Conservation (phyloP, 345 rosid genomes). For the Iberis pinnata region DNA sequence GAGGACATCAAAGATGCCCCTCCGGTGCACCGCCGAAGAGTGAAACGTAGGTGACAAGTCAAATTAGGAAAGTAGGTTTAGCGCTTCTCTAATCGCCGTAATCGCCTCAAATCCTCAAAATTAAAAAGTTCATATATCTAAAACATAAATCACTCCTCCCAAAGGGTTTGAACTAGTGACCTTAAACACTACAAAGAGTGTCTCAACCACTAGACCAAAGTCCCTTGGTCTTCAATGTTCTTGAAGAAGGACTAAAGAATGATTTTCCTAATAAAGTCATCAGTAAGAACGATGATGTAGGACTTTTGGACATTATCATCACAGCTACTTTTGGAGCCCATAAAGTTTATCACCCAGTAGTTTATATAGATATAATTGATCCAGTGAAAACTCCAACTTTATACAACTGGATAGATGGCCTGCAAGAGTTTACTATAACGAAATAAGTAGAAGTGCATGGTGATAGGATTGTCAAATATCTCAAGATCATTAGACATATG, state of each 20-base stretch:
- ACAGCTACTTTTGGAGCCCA: conserved; percentile 21
- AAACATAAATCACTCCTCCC: no score
- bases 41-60: no score
- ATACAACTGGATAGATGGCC: conserved; percentile 23
- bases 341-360: conserved; percentile 22
- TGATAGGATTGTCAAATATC: conserved; percentile 18
- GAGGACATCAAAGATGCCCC: no score
- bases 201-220: no score
- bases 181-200: no score
- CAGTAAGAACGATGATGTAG: conserved; percentile 17
- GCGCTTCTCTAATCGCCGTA: no score
- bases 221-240: conserved; percentile 23
- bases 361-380: conserved; percentile 21
- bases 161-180: no score
- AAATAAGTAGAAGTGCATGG: conserved; percentile 29
- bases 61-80: no score
- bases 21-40: no score
- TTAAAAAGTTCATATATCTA: no score
- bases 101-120: no score
- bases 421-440: conserved; percentile 26
- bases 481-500: no score
- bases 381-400: conserved; percentile 27
- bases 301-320: conserved; percentile 31
- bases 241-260: conserved; percentile 35
- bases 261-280: conserved; percentile 2